A percentile compares a stretch with the other conserved stretches of the same genome.
phyloP scores from a whole-genome alignment of 306 rosid species.

The Castanopsis chinensis region DNA sequence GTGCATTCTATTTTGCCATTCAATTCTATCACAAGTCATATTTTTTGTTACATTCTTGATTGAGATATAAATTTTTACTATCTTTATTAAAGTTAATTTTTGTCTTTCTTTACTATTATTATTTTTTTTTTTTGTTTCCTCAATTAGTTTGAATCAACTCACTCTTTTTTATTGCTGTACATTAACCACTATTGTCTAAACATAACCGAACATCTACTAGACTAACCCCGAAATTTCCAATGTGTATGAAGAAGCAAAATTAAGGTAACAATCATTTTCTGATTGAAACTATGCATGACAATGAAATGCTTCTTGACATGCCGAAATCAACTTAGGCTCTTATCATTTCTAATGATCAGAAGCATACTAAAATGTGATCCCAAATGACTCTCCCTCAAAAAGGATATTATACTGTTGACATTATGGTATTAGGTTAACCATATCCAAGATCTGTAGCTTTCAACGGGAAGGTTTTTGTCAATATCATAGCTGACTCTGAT shows the following conservation, averaged over 20 bases:
- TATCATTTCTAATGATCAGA: neutral
- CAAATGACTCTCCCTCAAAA: neutral
- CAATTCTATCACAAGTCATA: too few relatives aligned
- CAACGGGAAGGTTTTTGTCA: neutral
- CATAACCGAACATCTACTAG: too few relatives aligned
- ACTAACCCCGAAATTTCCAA: neutral
- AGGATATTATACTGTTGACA: too few relatives aligned
- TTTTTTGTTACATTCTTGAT: too few relatives aligned
- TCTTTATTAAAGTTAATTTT: too few relatives aligned
- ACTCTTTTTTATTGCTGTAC: too few relatives aligned
- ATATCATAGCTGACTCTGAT: neutral
- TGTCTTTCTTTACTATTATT: too few relatives aligned
- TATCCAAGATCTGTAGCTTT: neutral
- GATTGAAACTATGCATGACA: neutral
- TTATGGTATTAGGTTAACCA: neutral
- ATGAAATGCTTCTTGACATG: neutral
- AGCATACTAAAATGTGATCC: neutral
- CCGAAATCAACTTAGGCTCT: neutral
- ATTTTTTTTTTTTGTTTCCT: too few relatives aligned
- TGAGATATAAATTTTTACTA: too few relatives aligned
- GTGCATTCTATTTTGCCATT: too few relatives aligned
- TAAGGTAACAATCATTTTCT: neutral
- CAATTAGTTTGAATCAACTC: too few relatives aligned
- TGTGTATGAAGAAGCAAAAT: neutral
- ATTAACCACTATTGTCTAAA: too few relatives aligned